Conservation (phyloP, 2,329 filamentous ascomycete species). For the Alternaria sp. region DNA sequence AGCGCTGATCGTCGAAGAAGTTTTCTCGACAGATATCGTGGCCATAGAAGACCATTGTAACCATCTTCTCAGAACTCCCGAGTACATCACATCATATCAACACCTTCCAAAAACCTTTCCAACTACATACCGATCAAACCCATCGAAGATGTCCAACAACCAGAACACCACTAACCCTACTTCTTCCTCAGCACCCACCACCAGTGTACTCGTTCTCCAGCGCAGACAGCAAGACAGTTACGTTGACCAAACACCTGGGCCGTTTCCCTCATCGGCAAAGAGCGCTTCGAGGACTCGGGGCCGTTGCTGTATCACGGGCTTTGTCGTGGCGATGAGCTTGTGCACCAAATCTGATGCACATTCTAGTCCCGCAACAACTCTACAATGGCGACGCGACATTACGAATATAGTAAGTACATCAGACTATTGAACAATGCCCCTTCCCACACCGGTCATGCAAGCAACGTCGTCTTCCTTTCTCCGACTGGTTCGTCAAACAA, state of each 20-base stretch:
- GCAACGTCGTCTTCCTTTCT: background rate
- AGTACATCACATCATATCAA: no score
- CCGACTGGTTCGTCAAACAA: background rate
- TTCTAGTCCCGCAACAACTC: background rate
- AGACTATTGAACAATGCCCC: background rate
- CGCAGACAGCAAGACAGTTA: background rate
- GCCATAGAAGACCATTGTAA: background rate
- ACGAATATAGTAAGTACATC: background rate
- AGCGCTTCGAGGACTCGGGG: background rate
- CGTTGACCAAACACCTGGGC: background rate
- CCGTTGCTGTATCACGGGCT: background rate
- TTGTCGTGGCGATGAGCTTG: background rate
- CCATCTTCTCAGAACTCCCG: no score
- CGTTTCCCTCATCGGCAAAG: background rate
- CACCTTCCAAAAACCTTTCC: no score
- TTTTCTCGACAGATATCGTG: background rate
- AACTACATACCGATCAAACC: no score
- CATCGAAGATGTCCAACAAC: background rate
- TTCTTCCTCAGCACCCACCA: background rate
- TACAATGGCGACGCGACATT: background rate
- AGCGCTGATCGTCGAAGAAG: background rate
- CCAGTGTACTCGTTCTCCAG: background rate
- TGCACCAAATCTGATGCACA: background rate
- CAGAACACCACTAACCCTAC: accelerated
- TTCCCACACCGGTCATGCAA: background rate